These are phyloP conservation scores for Diaporthe helianthi DNA, from an alignment of 2,329 filamentous ascomycete species.

Conservation along the genomic window DNA sequence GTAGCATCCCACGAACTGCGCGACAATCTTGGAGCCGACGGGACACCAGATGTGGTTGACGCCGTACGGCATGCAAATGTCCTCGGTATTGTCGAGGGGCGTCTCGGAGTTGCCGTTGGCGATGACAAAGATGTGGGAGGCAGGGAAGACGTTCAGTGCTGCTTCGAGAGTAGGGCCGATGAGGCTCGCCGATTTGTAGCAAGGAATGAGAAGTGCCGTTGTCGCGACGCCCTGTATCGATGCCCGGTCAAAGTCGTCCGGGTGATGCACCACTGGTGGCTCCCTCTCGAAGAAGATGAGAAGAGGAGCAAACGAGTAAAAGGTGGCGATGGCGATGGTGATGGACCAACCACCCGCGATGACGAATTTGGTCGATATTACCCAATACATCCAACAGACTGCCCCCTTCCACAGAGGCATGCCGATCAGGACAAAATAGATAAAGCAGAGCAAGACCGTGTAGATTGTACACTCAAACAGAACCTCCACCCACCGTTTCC, in stretches of 20 bases:
- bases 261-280: constrained; percentile 36
- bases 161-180: constrained; percentile 51
- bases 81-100: constrained; percentile 55
- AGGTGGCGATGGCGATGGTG: constrained; percentile 44
- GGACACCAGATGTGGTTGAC: constrained; percentile 58
- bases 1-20: constrained; percentile 56
- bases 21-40: constrained; percentile 56
- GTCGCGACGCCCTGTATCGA: constrained; percentile 16
- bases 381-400: constrained; percentile 51
- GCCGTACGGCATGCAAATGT: constrained; percentile 50
- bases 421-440: constrained; percentile 55
- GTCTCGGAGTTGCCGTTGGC: constrained; percentile 56
- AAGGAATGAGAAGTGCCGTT: constrained; percentile 49
- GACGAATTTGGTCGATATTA: constrained; percentile 49
- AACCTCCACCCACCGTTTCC: constrained; percentile 37
- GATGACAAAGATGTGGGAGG: constrained; percentile 54
- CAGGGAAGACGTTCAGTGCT: constrained; percentile 53
- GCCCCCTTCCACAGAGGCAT: constrained; percentile 54
- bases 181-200: constrained; percentile 53
- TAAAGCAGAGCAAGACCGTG: constrained; percentile 44
- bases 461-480: constrained; percentile 37
- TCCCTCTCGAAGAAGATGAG: constrained; percentile 44
- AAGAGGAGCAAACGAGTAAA: constrained; percentile 37
- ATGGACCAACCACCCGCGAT: constrained; percentile 51
- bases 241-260: constrained; percentile 28